Base-by-base conservation (phyloP, 768 basidiomycete species). In the Panaeolus papilionaceus region DNA sequence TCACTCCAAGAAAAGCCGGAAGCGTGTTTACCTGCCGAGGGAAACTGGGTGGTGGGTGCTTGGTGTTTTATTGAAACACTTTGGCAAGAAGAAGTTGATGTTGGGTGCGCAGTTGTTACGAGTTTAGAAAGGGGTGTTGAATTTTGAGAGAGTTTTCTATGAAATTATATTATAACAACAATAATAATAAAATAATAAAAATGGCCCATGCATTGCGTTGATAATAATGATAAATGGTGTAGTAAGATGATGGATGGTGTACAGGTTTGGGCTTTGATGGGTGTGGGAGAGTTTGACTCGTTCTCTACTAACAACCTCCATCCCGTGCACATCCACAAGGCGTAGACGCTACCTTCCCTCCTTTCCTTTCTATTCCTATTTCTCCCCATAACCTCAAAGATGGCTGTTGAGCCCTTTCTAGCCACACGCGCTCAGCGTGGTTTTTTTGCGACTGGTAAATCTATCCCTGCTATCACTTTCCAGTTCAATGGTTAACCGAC, bases 361-460 rank as follows among this genome's bases (percentile, higher is more conserved):
- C 40, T 47, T 69, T 51, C 64, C 63, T 62, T 66, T 66, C 54
- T 28, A 62, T 66, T 49, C 66, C 51, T 54, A 68, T 68, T 61
- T 68, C 65, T 44, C 40, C 61, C 38, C 49, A 37, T 54, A 14
- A 16, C 42, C 14, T 63, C 70, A 44, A 77, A 68, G 70, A 94
- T 93, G 92, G 86, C 88, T 64, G 82, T 89, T 58, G 90, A 92
- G 81, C 86, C 87, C 26, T 83, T 95, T 63, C 79, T 95, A 64
- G 88, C 88, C 20, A 93, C 93, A 14, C 83, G 86, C 68, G 87
- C 93, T 26, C 93, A 94, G 73, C 82, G 83, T 69, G 86, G 85
- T 44, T 94, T 94, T 78, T 87, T 94, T 65, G 79, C 76, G 45
- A 92, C 90, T 66, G 88, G 92, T 93, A 77, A 58, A 26, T 49